Percentiles rank a stretch among this genome's conserved stretches.
These are phyloP conservation scores for Digitaria exilis DNA, from an alignment of 202 grass and related monocot genomes.

Conservation along the genomic window DNA sequence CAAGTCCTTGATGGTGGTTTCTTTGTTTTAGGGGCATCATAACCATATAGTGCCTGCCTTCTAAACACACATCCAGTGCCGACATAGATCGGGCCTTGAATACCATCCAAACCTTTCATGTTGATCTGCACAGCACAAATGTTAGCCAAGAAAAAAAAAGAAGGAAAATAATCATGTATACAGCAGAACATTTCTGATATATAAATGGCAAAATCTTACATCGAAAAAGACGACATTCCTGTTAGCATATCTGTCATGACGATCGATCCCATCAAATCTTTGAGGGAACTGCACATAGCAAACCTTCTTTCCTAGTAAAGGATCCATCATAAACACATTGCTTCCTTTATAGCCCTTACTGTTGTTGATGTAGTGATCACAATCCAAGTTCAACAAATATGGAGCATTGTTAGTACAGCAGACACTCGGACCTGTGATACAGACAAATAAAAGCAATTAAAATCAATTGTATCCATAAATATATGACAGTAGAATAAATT, in stretches of 20 bases:
- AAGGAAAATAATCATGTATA: constrained; percentile 2
- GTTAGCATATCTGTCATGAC: constrained; percentile 96
- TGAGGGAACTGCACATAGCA: constrained; percentile 97
- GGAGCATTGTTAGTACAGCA: constrained; percentile 89
- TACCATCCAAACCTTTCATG: constrained; percentile 98
- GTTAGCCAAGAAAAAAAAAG: constrained; percentile 7
- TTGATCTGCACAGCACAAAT: constrained; percentile 63
- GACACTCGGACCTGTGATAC: constrained; percentile 79
- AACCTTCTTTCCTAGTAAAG: constrained; percentile 82
- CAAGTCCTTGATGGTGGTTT: constrained; percentile 92
- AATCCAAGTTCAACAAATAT: constrained; percentile 91
- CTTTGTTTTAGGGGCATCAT: constrained; percentile 93
- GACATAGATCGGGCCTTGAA: constrained; percentile 95
- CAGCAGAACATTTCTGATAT: background rate
- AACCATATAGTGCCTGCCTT: constrained; percentile 88
- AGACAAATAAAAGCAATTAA: constrained; percentile 13
- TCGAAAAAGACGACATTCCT: constrained; percentile 95
- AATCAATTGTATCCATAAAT: background rate
- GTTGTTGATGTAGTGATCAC: constrained; percentile 98
- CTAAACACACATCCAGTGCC: constrained; percentile 93
- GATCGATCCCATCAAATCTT: constrained; percentile 94
- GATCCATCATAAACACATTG: constrained; percentile 99
- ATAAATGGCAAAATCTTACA: constrained; percentile 61
- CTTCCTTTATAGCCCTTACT: constrained; percentile 90
- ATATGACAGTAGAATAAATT: constrained; percentile 1